Percentiles rank a stretch among this genome's conserved stretches.
phyloP scores from a whole-genome alignment of 306 rosid genomes.

The Fragaria iinumae region DNA sequence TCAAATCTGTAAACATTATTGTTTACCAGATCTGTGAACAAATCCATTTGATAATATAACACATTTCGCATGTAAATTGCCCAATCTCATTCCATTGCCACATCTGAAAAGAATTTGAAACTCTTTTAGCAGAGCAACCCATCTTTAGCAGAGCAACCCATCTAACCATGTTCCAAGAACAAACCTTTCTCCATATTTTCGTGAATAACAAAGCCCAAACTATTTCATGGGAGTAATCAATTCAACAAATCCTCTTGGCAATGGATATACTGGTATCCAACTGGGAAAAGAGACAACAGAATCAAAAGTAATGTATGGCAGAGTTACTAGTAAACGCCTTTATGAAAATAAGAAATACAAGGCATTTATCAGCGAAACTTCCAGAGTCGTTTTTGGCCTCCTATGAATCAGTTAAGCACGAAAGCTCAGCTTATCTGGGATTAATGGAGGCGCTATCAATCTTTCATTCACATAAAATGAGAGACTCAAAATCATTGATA shows the following conservation, averaged over 20 bases:
- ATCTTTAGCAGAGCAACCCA: no score
- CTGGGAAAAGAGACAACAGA: neutral
- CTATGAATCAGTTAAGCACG: conserved; percentile 84
- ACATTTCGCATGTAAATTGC: no score
- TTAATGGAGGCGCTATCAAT: conserved; percentile 58
- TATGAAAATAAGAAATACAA: conserved; percentile 3
- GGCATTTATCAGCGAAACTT: conserved; percentile 84
- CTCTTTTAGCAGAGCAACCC: no score
- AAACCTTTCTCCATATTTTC: no score
- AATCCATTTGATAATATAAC: no score
- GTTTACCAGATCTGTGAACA: no score
- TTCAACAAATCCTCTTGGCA: no score
- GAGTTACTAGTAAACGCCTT: conserved; percentile 76
- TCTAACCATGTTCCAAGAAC: neutral
- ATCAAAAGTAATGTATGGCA: conserved; percentile 27
- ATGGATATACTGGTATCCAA: no score
- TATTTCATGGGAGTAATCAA: neutral
- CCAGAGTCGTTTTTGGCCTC: conserved; percentile 52
- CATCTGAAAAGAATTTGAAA: no score
- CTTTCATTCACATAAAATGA: neutral
- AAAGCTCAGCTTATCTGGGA: conserved; percentile 62
- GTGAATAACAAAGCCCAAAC: neutral
- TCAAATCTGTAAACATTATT: no score
- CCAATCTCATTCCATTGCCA: neutral
- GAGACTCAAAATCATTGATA: neutral